Percentiles rank a stretch among this genome's conserved stretches.
Evolutionary conservation across 2,329 filamentous ascomycete species (phyloP).

Genomic region (Ilyonectria sp.): DNA sequence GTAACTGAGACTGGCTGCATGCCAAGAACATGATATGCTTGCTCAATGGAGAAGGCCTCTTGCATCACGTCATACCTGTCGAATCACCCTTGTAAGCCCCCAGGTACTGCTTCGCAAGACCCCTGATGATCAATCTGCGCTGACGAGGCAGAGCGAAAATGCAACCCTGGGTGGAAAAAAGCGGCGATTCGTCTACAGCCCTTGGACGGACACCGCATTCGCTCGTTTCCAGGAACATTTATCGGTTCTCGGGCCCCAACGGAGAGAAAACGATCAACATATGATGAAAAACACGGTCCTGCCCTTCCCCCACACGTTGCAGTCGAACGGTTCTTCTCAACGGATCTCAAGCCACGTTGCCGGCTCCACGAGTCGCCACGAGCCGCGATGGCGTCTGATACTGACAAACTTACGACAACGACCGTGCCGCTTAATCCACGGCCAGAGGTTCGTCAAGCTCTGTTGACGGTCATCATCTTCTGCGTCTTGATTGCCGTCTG

Average conservation of each 20-base stretch:
- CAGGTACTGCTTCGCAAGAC: neutral
- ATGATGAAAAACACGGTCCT: neutral
- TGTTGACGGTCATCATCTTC: constrained; percentile 33
- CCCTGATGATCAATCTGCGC: neutral
- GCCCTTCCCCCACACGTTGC: neutral
- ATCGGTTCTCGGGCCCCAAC: neutral
- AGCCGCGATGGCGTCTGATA: constrained; percentile 16
- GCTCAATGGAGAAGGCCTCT: neutral
- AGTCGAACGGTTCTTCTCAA: neutral
- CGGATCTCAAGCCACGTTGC: neutral
- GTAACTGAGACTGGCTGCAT: neutral
- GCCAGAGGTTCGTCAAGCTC: constrained; percentile 24
- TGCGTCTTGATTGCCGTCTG: constrained; percentile 32
- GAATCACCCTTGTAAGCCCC: neutral
- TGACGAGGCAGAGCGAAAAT: neutral
- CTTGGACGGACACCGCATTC: neutral
- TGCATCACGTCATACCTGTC: neutral
- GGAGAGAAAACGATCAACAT: neutral
- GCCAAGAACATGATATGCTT: neutral
- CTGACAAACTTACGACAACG: constrained; percentile 24
- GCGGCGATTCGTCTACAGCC: neutral
- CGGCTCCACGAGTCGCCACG: neutral
- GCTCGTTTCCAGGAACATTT: neutral
- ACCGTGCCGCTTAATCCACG: constrained; percentile 20
- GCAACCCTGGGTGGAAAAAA: neutral